A percentile compares a stretch with the other conserved stretches of the same genome.
These are phyloP conservation scores for Candida silvicultrix DNA, from an alignment of 805 yeast species.

Conservation along the genomic window DNA sequence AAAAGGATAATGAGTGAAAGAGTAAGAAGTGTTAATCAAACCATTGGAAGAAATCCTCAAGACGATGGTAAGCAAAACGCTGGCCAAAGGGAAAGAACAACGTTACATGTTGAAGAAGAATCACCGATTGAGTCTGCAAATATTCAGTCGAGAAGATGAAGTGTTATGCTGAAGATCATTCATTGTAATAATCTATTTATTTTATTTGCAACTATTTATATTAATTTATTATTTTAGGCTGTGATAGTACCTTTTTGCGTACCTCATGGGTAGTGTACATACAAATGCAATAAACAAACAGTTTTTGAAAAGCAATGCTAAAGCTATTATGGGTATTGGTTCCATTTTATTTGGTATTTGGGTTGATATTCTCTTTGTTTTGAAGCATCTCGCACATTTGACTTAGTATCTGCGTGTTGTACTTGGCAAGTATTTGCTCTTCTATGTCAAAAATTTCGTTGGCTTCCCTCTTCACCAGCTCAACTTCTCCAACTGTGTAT, in stretches of 20 bases:
- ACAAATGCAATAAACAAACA: neutral
- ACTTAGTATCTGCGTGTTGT: constrained; percentile 19
- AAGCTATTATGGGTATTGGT: too few species aligned
- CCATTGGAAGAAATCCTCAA: neutral
- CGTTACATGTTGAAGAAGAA: constrained; percentile 2
- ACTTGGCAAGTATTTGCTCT: constrained; percentile 27
- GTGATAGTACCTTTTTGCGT: neutral
- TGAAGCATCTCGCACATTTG: constrained; percentile 17
- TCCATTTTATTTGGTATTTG: neutral
- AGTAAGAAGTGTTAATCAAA: constrained; percentile 24
- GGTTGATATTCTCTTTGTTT: constrained; percentile 13
- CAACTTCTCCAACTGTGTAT: constrained; percentile 16
- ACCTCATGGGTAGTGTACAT: neutral
- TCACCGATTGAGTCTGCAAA: constrained; percentile 32
- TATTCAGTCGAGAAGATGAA: constrained; percentile 28
- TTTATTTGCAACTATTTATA: constrained; percentile 4
- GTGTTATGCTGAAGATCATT: too few species aligned
- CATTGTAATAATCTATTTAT: too few species aligned
- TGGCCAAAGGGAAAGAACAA: neutral
- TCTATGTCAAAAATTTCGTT: constrained; percentile 16
- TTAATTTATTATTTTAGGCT: constrained; percentile 1
- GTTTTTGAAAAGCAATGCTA: neutral
- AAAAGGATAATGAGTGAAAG: constrained; percentile 7
- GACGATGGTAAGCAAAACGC: constrained; percentile 20
- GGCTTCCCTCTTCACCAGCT: constrained; percentile 19